These are phyloP conservation scores for Podaxis sp. DNA, from an alignment of 768 basidiomycete species.

Conservation along the genomic window DNA sequence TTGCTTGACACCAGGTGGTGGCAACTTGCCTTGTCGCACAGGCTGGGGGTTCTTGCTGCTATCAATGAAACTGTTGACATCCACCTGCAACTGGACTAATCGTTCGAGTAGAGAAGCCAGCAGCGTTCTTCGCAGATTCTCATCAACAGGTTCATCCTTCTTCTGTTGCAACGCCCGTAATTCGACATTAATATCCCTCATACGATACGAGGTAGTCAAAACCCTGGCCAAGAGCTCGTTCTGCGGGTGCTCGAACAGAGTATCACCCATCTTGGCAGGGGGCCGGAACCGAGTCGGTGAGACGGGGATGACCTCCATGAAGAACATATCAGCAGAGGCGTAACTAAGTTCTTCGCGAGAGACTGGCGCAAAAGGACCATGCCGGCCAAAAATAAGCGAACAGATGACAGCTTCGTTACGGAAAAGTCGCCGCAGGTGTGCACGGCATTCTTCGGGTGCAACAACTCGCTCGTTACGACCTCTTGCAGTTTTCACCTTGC, in stretches of 20 bases:
- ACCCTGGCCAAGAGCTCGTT: constrained; percentile 87
- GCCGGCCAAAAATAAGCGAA: constrained; percentile 87
- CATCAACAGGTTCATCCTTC: constrained; percentile 46
- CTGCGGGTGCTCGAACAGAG: constrained; percentile 93
- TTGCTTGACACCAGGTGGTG: constrained; percentile 94
- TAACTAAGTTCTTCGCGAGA: constrained; percentile 59
- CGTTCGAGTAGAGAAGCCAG: constrained; percentile 74
- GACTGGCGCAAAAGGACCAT: constrained; percentile 77
- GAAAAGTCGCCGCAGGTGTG: constrained; percentile 89
- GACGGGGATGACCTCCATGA: constrained; percentile 89
- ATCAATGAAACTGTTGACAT: constrained; percentile 97
- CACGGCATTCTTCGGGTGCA: constrained; percentile 89
- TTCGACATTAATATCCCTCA: constrained; percentile 74
- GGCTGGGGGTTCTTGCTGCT: constrained; percentile 90
- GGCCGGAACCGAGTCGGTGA: constrained; percentile 96
- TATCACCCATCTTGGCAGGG: constrained; percentile 87
- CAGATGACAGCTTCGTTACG: constrained; percentile 79
- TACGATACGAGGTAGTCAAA: constrained; percentile 73
- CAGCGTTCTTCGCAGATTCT: constrained; percentile 49
- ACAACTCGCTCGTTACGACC: constrained; percentile 91
- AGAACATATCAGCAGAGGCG: constrained; percentile 94
- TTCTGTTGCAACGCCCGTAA: constrained; percentile 65
- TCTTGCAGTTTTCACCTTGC: constrained; percentile 69
- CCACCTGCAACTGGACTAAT: constrained; percentile 86
- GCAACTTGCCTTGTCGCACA: constrained; percentile 84